phyloP scores from a whole-genome alignment of 441 rosid species.

The Croton setiger region DNA sequence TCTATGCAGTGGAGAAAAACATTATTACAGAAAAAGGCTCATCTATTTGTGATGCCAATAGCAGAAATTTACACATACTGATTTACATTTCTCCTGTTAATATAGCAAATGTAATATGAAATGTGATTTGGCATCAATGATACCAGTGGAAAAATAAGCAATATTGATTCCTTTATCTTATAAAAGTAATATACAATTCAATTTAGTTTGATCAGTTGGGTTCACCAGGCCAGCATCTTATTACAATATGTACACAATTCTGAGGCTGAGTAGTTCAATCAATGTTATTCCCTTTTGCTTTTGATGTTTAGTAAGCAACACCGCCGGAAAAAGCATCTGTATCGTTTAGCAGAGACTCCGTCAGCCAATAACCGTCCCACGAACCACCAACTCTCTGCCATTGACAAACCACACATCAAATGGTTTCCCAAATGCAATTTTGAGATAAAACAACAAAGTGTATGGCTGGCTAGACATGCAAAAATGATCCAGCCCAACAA shows the following conservation, averaged over 20 bases:
- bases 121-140: no score
- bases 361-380: constrained; percentile 97
- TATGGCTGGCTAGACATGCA: neutral
- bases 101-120: no score
- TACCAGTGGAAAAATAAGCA: neutral
- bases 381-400: constrained; percentile 86
- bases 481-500: neutral
- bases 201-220: constrained; percentile 11
- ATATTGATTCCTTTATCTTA: neutral
- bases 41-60: no score
- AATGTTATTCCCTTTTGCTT: neutral
- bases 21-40: neutral
- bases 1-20: no score
- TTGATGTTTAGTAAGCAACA: constrained; percentile 58
- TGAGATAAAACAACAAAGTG: neutral
- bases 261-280: neutral
- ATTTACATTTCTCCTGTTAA: no score
- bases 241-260: constrained; percentile 18
- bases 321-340: constrained; percentile 86
- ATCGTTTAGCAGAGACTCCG: constrained; percentile 81
- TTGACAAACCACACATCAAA: constrained; percentile 17
- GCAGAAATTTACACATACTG: no score
- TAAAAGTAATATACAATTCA: constrained; percentile 7
- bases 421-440: neutral
- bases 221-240: neutral